Conservation (phyloP, 345 rosid genomes). For the Moringa oleifera region DNA sequence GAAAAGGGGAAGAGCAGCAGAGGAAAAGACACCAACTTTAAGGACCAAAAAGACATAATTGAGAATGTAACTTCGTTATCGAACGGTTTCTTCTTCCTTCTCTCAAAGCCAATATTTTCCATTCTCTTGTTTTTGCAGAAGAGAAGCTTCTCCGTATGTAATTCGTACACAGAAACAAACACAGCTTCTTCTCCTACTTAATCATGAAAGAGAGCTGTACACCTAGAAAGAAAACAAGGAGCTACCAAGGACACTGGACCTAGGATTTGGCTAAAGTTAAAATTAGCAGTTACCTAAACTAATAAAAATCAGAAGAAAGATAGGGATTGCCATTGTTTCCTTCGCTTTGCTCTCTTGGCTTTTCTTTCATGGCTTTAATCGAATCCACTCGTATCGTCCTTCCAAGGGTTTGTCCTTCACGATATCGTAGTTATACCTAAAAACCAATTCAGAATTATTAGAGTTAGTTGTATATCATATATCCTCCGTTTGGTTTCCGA, state of each 20-base stretch:
- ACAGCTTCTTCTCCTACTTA: slow-evolving; percentile 7
- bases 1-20: neutral
- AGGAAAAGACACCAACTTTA: slow-evolving; percentile 19
- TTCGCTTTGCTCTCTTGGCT: neutral
- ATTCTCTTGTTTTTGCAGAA: neutral
- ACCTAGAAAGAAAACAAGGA: neutral
- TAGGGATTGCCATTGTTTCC: slow-evolving; percentile 5
- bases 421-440: slow-evolving; percentile 66
- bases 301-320: neutral
- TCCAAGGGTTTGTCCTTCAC: slow-evolving; percentile 60
- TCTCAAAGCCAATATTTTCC: neutral
- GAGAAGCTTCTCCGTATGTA: slow-evolving; percentile 8
- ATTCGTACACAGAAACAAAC: neutral
- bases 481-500: slow-evolving; percentile 4
- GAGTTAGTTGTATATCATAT: neutral
- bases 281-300: slow-evolving; percentile 16
- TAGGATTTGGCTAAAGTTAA: neutral
- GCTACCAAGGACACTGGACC: neutral
- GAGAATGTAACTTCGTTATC: slow-evolving; percentile 14
- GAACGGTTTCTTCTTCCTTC: neutral
- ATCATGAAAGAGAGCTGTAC: slow-evolving; percentile 16
- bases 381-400: slow-evolving; percentile 73
- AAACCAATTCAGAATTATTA: neutral
- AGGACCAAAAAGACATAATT: neutral
- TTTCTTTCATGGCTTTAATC: slow-evolving; percentile 31